Evolutionary conservation across 345 rosid species (phyloP), one percentile per base, ranked within the genome.

Genomic region (Salix koriyanagi): DNA sequence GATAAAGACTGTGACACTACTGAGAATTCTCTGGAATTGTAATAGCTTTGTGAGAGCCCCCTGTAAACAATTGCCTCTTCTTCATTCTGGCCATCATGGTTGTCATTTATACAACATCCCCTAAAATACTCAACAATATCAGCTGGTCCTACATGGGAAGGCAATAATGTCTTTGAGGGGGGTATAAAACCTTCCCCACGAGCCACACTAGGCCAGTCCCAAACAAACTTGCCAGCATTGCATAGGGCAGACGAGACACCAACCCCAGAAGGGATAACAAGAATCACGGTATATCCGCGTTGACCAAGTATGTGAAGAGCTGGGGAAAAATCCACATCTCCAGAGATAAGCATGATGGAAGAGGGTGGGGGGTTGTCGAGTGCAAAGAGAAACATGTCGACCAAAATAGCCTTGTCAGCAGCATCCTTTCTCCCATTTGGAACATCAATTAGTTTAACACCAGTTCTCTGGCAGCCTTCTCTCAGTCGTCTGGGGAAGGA

Each of bases 171-270:
- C 81, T 86, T 91, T 0, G 86, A 71, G 1, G 86, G 71, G 6
- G 89, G 93, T 28, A 90, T 89, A 83, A 90, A 96, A 16, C 99
- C 99, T 88, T 94, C 97, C 30, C 99, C 99, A 25, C 88, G 97
- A 84, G 91, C 97, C 82, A 96, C 91, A 70, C 97, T 92, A 21
- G 89, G 89, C 99, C 99, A 96, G 80, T 96, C 98, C 99, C 99
- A 96, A 34, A 96, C 97, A 76, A 88, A 96, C 76, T 82, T 94
- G 74, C 97, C 98, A 44, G 97, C 97, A 87, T 87, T 93, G 83
- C 89, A 73, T 71, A 96, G 88, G 52, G 98, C 99, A 0, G 98
- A 87, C 10, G 97, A 93, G 58, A 96, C 98, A 52, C 88, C 91
- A 0, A 87, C 92, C 30, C 96, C 87, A 67, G 95, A 88, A 60